Conservation (phyloP, 1,284 basidiomycete genomes). For the Melampsora larici-populina region DNA sequence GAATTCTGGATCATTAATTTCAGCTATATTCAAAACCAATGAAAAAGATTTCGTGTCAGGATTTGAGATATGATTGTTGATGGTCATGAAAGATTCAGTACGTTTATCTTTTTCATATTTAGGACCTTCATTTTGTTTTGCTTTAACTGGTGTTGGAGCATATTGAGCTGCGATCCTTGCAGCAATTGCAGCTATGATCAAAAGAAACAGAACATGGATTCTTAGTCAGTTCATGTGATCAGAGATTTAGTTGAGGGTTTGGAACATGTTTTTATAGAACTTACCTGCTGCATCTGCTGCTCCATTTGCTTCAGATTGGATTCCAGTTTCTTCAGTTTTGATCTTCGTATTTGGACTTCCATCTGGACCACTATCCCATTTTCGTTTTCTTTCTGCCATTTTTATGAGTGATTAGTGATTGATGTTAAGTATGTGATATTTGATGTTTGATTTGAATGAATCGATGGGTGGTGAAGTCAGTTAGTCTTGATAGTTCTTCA, state of each 20-base stretch:
- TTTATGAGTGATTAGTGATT: background rate
- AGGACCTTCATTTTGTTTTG: constrained; percentile 24
- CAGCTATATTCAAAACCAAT: constrained; percentile 12
- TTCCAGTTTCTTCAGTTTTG: background rate
- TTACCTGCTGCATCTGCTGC: constrained; percentile 39
- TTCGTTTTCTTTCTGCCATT: constrained; percentile 40
- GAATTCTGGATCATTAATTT: constrained; percentile 60
- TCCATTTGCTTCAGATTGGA: constrained; percentile 4
- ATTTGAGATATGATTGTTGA: too few relatives aligned
- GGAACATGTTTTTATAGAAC: too few relatives aligned
- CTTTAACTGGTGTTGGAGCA: constrained; percentile 24
- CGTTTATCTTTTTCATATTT: constrained; percentile 44
- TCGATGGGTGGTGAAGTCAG: too few relatives aligned
- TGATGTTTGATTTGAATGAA: too few relatives aligned
- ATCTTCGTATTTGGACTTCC: constrained; percentile 22
- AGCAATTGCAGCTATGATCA: constrained; percentile 32
- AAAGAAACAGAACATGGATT: too few relatives aligned
- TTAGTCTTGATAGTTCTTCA: too few relatives aligned
- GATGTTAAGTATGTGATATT: too few relatives aligned
- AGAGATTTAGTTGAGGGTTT: too few relatives aligned
- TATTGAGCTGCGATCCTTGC: constrained; percentile 42
- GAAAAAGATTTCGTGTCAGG: background rate
- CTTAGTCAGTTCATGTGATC: too few relatives aligned
- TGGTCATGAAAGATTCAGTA: too few relatives aligned
- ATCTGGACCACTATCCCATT: constrained; percentile 42